These are phyloP conservation scores for Eimeria brunetti DNA, from an alignment of 169 alveolate species.

Conservation along the genomic window DNA sequence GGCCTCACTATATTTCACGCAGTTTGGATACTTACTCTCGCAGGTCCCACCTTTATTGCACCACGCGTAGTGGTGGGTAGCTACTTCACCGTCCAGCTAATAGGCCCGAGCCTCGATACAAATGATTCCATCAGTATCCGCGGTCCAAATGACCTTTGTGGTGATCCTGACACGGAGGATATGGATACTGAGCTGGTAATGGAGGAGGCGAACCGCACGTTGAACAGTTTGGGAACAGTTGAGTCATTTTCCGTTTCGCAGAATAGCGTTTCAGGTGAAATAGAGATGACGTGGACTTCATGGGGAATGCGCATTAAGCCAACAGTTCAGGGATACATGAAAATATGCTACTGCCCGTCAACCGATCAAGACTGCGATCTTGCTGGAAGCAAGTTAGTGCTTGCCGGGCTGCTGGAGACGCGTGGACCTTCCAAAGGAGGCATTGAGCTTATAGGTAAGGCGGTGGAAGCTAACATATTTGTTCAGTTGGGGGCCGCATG, in stretches of 20 bases:
- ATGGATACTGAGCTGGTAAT: conserved; percentile 61
- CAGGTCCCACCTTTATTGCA: conserved; percentile 63
- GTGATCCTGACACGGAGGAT: conserved; percentile 52
- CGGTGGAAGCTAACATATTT: not conserved
- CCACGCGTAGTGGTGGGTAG: conserved; percentile 48
- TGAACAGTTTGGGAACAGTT: conserved; percentile 54
- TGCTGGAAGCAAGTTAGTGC: conserved; percentile 33
- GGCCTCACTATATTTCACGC: not conserved
- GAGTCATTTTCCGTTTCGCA: not conserved
- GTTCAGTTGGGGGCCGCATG: not conserved
- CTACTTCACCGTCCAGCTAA: conserved; percentile 54
- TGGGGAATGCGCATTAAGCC: conserved; percentile 61
- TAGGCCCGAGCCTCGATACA: conserved; percentile 28
- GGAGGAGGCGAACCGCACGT: conserved; percentile 18
- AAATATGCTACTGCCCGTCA: conserved; percentile 77
- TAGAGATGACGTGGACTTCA: conserved; percentile 52
- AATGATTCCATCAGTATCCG: conserved; percentile 60
- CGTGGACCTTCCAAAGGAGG: conserved; percentile 72
- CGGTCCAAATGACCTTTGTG: conserved; percentile 24
- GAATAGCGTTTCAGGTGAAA: not conserved
- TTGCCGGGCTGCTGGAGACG: conserved; percentile 46
- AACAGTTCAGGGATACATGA: conserved; percentile 28
- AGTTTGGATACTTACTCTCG: not conserved
- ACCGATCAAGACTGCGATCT: conserved; percentile 29
- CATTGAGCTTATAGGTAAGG: conserved; percentile 57